Evolutionary conservation across 306 rosid species (phyloP).

Genomic region (Vachellia collinsii): DNA sequence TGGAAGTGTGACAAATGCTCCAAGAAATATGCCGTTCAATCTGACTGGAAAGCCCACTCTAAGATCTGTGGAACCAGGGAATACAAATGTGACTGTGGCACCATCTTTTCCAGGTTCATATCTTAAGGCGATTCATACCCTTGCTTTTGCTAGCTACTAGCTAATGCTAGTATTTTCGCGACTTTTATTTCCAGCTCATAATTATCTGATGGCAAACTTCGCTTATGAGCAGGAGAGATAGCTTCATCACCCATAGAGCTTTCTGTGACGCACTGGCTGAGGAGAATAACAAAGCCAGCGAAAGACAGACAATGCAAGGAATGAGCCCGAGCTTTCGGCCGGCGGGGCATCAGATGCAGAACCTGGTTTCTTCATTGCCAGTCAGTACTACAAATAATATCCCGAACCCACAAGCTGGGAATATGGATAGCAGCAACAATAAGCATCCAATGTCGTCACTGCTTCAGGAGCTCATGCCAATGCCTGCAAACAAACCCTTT

Average conservation of each 20-base stretch:
- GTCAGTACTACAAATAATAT: constrained; percentile 22
- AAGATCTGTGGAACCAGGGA: constrained; percentile 86
- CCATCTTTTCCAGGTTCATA: constrained; percentile 83
- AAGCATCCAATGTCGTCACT: constrained; percentile 44
- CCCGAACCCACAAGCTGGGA: constrained; percentile 36
- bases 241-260: constrained; percentile 94
- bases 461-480: constrained; percentile 45
- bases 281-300: constrained; percentile 64
- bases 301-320: constrained; percentile 38
- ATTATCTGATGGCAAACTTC: background rate
- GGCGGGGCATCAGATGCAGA: constrained; percentile 48
- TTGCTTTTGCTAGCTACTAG: background rate
- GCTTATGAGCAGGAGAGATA: constrained; percentile 68
- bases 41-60: constrained; percentile 90
- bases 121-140: too few species aligned
- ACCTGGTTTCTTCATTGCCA: constrained; percentile 55
- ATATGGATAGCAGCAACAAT: constrained; percentile 38
- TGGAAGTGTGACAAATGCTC: constrained; percentile 97
- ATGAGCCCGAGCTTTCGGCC: constrained; percentile 35
- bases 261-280: constrained; percentile 85
- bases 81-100: constrained; percentile 95
- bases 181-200: background rate
- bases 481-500: constrained; percentile 37
- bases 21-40: constrained; percentile 87
- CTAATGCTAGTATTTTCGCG: background rate